Evolutionary conservation across 352 stramenopile species (phyloP).

Genomic region (Thraustochytrium sp.): DNA sequence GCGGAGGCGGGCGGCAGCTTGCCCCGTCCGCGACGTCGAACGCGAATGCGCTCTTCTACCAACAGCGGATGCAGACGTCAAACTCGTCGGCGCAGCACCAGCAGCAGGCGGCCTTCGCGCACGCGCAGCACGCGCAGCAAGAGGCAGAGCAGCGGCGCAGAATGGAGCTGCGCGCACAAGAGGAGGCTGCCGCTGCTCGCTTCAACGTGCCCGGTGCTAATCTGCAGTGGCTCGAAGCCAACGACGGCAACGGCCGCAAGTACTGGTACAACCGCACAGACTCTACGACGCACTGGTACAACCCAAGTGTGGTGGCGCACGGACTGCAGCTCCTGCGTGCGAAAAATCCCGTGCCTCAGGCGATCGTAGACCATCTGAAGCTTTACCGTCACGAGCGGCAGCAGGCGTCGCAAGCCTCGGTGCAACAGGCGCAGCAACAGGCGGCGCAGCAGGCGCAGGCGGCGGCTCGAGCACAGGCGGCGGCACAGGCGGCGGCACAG

Average conservation of each 20-base stretch:
- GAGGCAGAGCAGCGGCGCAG: not conserved
- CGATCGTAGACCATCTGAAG: not conserved
- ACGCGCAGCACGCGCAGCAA: not conserved
- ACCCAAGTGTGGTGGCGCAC: not conserved
- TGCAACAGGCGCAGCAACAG: not conserved
- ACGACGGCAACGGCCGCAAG: not conserved
- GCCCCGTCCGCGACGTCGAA: not conserved
- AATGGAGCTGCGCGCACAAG: not conserved
- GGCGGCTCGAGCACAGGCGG: not conserved
- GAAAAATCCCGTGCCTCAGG: not conserved
- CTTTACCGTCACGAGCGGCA: not conserved
- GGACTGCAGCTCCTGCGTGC: not conserved
- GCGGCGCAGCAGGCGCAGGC: not conserved
- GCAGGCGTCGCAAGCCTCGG: not conserved
- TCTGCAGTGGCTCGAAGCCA: not conserved
- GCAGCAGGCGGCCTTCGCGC: not conserved
- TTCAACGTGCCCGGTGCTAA: not conserved
- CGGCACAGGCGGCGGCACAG: too few relatives aligned
- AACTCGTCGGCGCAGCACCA: not conserved
- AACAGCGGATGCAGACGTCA: not conserved
- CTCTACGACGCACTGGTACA: constrained; percentile 5
- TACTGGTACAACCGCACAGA: not conserved
- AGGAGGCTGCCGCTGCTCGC: too few relatives aligned
- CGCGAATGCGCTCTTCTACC: too few relatives aligned
- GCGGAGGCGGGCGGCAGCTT: not conserved